Evolutionary conservation across 2,329 filamentous ascomycete genomes (phyloP).

Genomic region (Sporothrix sp.): DNA sequence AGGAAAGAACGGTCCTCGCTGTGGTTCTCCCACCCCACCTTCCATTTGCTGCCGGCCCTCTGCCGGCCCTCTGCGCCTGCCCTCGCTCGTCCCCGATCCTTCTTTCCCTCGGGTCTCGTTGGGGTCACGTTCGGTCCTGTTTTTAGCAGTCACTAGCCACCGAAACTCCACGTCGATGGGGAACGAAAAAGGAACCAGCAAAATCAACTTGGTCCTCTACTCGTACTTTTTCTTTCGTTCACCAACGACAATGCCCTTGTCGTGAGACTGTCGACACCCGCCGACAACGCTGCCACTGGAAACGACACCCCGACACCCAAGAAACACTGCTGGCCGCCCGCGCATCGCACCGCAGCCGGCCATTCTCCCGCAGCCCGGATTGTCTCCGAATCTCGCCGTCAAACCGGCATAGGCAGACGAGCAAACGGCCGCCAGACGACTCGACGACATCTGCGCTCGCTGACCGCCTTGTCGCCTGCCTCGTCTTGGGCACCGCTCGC

Average conservation of each 20-base stretch:
- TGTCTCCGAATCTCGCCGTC: neutral
- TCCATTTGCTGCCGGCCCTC: neutral
- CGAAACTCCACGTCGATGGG: neutral
- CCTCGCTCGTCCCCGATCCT: no score
- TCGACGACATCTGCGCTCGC: neutral
- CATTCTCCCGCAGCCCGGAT: neutral
- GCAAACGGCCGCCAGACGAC: neutral
- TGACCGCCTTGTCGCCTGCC: neutral
- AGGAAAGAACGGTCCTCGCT: neutral
- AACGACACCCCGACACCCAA: neutral
- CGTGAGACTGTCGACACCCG: neutral
- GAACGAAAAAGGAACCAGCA: constrained; percentile 1
- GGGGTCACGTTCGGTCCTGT: no score
- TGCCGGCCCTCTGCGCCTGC: neutral
- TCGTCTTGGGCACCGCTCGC: neutral
- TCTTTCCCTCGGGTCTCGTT: no score
- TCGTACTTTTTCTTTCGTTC: neutral
- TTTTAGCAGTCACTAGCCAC: neutral
- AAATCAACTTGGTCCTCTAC: neutral
- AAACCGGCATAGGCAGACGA: neutral
- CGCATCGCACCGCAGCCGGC: neutral
- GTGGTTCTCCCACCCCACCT: constrained; percentile 2
- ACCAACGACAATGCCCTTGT: constrained; percentile 6
- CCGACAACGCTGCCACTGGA: no score
- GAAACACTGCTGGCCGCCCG: neutral